Evolutionary conservation across 2,329 filamentous ascomycete genomes (phyloP).

Genomic region (Hymenoscyphus repandus): DNA sequence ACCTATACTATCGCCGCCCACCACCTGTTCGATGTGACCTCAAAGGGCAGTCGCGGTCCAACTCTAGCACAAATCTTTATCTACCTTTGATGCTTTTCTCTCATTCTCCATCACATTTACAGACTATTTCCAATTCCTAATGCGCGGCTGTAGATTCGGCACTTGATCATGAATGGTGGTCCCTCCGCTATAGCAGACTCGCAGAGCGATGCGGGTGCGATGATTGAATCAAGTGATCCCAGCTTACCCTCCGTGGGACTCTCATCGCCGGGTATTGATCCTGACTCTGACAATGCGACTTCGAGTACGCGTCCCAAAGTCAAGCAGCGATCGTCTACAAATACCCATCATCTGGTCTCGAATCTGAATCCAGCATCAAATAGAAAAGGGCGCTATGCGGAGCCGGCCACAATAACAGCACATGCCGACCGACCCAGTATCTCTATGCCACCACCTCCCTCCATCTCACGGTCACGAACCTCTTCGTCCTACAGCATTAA

Average conservation of each 20-base stretch:
- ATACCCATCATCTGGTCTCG: constrained; percentile 43
- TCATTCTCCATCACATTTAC: no score
- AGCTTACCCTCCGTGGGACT: constrained; percentile 10
- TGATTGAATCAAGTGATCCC: constrained; percentile 20
- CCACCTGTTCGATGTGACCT: no score
- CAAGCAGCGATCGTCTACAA: constrained; percentile 26
- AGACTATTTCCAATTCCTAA: no score
- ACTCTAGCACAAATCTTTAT: no score
- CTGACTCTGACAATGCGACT: background rate
- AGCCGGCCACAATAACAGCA: constrained; percentile 52
- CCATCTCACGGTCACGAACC: constrained; percentile 29
- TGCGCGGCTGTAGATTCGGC: no score
- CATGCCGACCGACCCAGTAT: constrained; percentile 56
- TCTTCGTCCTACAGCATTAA: constrained; percentile 26
- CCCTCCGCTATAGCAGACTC: no score
- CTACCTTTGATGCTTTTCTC: no score
- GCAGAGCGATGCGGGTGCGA: background rate
- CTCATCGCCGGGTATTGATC: no score
- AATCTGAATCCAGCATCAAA: constrained; percentile 29
- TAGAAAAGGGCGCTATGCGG: constrained; percentile 54
- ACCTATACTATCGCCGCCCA: no score
- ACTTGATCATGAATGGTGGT: no score
- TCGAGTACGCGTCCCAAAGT: constrained; percentile 5
- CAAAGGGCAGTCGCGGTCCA: no score
- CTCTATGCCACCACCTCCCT: constrained; percentile 56